These are phyloP conservation scores for Geotrichum histeridarum DNA, from an alignment of 1,139 yeast genomes.

Conservation along the genomic window DNA sequence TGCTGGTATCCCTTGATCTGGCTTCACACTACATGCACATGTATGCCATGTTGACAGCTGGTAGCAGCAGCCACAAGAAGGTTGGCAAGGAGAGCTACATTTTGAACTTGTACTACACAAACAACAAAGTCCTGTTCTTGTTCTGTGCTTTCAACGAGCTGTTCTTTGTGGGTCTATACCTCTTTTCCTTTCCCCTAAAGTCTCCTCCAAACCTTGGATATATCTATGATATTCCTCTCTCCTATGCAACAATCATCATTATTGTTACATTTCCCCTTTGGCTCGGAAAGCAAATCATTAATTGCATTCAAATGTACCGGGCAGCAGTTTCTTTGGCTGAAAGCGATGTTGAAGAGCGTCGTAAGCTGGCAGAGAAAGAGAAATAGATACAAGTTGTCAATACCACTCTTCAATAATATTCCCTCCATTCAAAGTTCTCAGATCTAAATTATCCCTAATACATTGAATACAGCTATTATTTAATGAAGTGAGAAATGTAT, in stretches of 20 bases:
- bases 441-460: not conserved
- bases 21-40: constrained; percentile 98
- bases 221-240: constrained; percentile 43
- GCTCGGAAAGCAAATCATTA: constrained; percentile 86
- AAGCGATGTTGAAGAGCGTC: constrained; percentile 60
- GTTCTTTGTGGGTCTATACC: constrained; percentile 84
- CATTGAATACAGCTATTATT: not conserved
- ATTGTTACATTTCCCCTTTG: constrained; percentile 76
- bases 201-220: constrained; percentile 41
- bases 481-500: not conserved
- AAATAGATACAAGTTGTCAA: constrained; percentile 3
- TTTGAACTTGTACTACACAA: constrained; percentile 79
- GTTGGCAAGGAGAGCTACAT: constrained; percentile 71
- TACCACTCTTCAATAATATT: not conserved
- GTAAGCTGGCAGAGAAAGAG: constrained; percentile 31
- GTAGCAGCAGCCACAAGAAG: constrained; percentile 78
- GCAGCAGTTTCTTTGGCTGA: constrained; percentile 81
- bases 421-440: not conserved
- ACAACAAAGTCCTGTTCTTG: constrained; percentile 71
- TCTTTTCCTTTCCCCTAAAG: constrained; percentile 58
- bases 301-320: constrained; percentile 77
- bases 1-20: constrained; percentile 78
- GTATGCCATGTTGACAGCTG: constrained; percentile 85
- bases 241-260: constrained; percentile 64
- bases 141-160: constrained; percentile 92